These are phyloP conservation scores for Paspalum notatum DNA, from an alignment of 176 grass and related monocot species.

Conservation along the genomic window DNA sequence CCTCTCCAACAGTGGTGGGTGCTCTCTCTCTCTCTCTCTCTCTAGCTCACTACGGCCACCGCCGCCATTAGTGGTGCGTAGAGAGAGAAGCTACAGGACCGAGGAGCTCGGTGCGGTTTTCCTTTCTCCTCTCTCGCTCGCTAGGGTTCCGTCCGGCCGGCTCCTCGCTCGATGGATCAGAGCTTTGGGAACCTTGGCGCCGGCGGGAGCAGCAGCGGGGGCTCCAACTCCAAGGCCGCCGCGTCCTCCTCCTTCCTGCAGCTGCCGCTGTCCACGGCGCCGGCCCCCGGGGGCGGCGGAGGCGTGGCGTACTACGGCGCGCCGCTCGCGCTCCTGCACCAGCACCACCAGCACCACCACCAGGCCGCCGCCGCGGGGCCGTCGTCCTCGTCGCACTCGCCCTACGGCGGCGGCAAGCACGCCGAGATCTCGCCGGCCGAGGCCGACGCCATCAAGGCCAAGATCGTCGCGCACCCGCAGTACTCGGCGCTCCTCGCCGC, in stretches of 20 bases:
- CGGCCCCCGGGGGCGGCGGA: slow-evolving; percentile 28
- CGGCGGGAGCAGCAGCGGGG: slow-evolving; percentile 43
- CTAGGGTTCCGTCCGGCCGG: background rate
- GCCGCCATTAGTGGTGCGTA: slow-evolving; percentile 32
- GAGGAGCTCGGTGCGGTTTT: background rate
- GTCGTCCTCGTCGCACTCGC: slow-evolving; percentile 12
- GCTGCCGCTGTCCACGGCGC: slow-evolving; percentile 57
- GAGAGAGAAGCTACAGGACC: background rate
- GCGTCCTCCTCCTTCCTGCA: slow-evolving; percentile 66
- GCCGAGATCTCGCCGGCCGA: slow-evolving; percentile 62
- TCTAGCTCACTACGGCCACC: background rate
- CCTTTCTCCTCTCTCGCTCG: background rate
- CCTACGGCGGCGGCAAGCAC: slow-evolving; percentile 37
- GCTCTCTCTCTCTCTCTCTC: background rate
- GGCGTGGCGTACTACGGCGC: slow-evolving; percentile 46
- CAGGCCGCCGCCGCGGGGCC: slow-evolving; percentile 37
- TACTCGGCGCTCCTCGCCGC: slow-evolving; percentile 78
- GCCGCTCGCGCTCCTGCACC: slow-evolving; percentile 54
- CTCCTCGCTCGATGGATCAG: slow-evolving; percentile 41
- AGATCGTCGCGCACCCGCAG: slow-evolving; percentile 93
- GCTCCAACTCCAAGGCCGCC: slow-evolving; percentile 37
- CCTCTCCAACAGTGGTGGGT: background rate
- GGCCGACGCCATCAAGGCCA: slow-evolving; percentile 71
- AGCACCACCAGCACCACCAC: background rate
- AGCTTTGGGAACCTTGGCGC: slow-evolving; percentile 60